Conservation (phyloP, 371 early-diverging fungal species). For the Mucor mucedo region DNA sequence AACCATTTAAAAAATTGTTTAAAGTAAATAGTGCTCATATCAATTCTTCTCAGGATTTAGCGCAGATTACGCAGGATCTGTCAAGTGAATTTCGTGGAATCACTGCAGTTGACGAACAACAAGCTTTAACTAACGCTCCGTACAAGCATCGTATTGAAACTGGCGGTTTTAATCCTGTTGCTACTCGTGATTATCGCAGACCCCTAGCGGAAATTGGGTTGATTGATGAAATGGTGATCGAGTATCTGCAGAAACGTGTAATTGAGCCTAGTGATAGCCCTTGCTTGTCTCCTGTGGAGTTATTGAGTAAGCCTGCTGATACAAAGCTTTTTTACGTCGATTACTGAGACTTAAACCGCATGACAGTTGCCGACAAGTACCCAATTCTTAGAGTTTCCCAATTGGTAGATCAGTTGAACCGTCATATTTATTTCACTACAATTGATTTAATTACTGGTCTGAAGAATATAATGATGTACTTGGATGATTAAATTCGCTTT, state of each 20-base stretch:
- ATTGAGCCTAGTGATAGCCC: too few species aligned
- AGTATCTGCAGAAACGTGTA: slow-evolving; percentile 9
- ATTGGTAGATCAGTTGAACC: slow-evolving; percentile 32
- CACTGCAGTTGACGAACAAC: slow-evolving; percentile 4
- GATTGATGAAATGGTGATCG: slow-evolving; percentile 17
- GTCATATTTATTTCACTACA: too few species aligned
- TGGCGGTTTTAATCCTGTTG: slow-evolving; percentile 19
- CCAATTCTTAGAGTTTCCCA: slow-evolving; percentile 46
- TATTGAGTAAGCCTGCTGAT: slow-evolving; percentile 54
- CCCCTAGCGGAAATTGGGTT: slow-evolving; percentile 25
- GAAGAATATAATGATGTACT: too few species aligned
- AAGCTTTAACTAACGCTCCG: slow-evolving; percentile 21
- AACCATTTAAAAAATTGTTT: too few species aligned
- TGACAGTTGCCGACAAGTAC: slow-evolving; percentile 47
- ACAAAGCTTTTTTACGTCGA: slow-evolving; percentile 36
- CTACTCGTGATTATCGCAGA: slow-evolving; percentile 25
- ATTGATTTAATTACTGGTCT: slow-evolving; percentile 28
- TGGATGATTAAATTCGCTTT: too few species aligned
- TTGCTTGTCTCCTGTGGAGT: slow-evolving; percentile 52
- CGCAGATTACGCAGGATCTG: background rate
- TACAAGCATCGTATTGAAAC: slow-evolving; percentile 21
- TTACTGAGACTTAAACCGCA: slow-evolving; percentile 40
- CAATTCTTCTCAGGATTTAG: too few species aligned
- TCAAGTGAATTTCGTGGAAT: slow-evolving; percentile 1
- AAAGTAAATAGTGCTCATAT: too few species aligned